Conservation (phyloP, 2,329 filamentous ascomycete species). For the Ophidiomyces ophidiicola region DNA sequence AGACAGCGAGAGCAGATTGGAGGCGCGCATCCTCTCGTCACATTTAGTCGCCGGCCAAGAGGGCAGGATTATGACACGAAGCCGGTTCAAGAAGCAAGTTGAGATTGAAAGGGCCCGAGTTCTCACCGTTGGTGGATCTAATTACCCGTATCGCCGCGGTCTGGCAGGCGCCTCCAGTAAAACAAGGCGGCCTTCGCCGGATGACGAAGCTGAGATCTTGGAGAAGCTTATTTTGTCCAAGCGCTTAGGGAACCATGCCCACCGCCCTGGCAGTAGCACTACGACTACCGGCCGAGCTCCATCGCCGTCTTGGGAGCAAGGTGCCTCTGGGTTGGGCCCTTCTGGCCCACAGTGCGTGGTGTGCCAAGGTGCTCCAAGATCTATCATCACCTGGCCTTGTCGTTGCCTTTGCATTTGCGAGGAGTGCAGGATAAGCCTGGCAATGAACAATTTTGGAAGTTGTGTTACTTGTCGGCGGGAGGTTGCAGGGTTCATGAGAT, state of each 20-base stretch:
- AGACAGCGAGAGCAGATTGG: constrained; percentile 62
- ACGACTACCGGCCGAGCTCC: constrained; percentile 11
- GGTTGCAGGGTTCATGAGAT: constrained; percentile 75
- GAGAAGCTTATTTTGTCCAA: constrained; percentile 48
- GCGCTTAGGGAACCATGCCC: constrained; percentile 26
- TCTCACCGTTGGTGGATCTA: constrained; percentile 40
- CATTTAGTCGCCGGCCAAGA: constrained; percentile 51
- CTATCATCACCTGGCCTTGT: constrained; percentile 91
- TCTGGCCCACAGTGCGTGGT: constrained; percentile 80
- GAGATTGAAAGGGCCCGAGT: constrained; percentile 60
- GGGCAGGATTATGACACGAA: constrained; percentile 65
- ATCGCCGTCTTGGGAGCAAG: constrained; percentile 49
- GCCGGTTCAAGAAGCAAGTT: constrained; percentile 56
- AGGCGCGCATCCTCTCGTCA: constrained; percentile 68
- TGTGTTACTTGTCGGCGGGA: constrained; percentile 89
- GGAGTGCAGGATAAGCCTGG: constrained; percentile 82
- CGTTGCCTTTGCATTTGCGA: constrained; percentile 89
- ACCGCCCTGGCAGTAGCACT: constrained; percentile 9
- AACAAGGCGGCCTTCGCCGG: constrained; percentile 28
- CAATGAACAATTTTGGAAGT: constrained; percentile 93
- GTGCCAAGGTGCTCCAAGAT: constrained; percentile 74
- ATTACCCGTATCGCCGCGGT: constrained; percentile 25
- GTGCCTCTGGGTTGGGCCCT: constrained; percentile 61
- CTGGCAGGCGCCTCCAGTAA: constrained; percentile 13
- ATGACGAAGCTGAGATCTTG: constrained; percentile 47